Evolutionary conservation across 495 filamentous ascomycete species (phyloP).

Genomic region (Hyaloscypha hepaticicola): DNA sequence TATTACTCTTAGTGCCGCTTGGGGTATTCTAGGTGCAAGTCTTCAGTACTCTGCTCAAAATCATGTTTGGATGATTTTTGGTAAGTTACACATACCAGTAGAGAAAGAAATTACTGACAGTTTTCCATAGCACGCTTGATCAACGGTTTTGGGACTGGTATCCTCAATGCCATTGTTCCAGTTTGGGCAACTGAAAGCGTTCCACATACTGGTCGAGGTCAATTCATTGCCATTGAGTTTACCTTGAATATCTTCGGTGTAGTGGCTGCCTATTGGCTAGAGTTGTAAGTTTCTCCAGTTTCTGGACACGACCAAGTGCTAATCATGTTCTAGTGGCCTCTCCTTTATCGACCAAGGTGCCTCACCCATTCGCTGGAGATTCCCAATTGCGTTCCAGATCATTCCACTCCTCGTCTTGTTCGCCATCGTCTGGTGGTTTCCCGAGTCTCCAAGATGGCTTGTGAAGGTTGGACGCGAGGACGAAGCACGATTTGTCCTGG

Average conservation of each 20-base stretch:
- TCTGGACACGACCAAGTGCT: background rate
- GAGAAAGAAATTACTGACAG: background rate
- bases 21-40: conserved; percentile 58
- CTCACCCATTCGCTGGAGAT: conserved; percentile 62
- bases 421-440: conserved; percentile 58
- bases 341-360: conserved; percentile 55
- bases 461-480: conserved; percentile 61
- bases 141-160: conserved; percentile 51
- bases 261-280: conserved; percentile 71
- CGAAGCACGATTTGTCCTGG: conserved; percentile 61
- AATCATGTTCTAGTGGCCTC: conserved; percentile 37
- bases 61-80: conserved; percentile 71
- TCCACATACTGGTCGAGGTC: conserved; percentile 64
- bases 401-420: conserved; percentile 58
- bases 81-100: conserved; percentile 43
- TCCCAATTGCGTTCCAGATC: conserved; percentile 73
- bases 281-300: conserved; percentile 40
- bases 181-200: conserved; percentile 37
- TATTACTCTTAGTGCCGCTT: conserved; percentile 54
- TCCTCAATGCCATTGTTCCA: conserved; percentile 33
- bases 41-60: conserved; percentile 65
- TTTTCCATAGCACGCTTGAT: conserved; percentile 46
- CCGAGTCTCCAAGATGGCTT: conserved; percentile 65
- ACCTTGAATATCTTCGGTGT: conserved; percentile 74
- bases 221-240: conserved; percentile 73